Evolutionary conservation across 352 stramenopile genomes (phyloP).

Genomic region (Globisporangium nodosum): DNA sequence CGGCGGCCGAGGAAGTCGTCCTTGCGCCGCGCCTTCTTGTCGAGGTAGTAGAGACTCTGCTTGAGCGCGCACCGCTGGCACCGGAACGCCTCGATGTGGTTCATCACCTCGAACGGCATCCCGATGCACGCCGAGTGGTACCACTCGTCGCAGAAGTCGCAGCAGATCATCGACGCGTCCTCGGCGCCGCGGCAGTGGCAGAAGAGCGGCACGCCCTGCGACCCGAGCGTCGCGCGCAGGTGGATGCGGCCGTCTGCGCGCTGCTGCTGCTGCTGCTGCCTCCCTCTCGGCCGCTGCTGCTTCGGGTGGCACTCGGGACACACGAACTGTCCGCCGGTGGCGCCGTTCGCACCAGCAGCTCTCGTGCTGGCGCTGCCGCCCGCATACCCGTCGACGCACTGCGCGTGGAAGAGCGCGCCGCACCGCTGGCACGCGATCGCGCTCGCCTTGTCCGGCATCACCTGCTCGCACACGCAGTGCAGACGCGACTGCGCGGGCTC

Average conservation of each 20-base stretch:
- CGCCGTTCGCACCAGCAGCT: neutral
- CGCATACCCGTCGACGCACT: constrained; percentile 34
- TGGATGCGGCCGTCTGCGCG: constrained; percentile 18
- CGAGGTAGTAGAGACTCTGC: constrained; percentile 67
- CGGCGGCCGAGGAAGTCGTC: constrained; percentile 41
- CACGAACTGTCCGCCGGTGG: constrained; percentile 12
- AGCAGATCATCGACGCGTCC: constrained; percentile 80
- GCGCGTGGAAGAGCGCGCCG: constrained; percentile 43
- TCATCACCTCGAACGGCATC: constrained; percentile 46
- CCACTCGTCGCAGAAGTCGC: constrained; percentile 86
- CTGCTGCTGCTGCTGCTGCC: neutral
- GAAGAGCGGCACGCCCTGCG: constrained; percentile 36
- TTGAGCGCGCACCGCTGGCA: constrained; percentile 60
- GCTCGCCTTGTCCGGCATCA: constrained; percentile 43
- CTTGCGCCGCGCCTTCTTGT: constrained; percentile 44
- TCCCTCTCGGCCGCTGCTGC: neutral
- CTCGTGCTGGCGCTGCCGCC: neutral
- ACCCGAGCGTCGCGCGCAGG: constrained; percentile 12
- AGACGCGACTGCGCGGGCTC: constrained; percentile 25
- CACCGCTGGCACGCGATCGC: constrained; percentile 50
- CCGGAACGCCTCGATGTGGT: constrained; percentile 62
- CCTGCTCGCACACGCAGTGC: constrained; percentile 70
- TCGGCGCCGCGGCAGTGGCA: constrained; percentile 68
- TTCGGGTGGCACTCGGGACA: constrained; percentile 18
- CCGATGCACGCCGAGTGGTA: constrained; percentile 74